phyloP scores from a whole-genome alignment of 2,329 filamentous ascomycete genomes.

The Clonostachys solani region DNA sequence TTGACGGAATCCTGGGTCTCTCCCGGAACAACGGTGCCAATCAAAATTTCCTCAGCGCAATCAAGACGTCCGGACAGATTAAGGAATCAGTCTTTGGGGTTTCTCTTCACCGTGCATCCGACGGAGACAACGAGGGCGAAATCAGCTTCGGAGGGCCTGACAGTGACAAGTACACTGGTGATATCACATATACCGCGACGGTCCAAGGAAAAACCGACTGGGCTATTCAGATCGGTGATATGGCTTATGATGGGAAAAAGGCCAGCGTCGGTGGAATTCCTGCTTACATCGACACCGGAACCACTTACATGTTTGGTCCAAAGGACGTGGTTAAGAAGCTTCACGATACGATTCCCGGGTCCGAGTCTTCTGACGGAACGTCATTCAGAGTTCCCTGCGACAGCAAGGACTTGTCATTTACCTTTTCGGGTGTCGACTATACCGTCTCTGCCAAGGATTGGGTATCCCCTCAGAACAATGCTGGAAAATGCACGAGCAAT shows the following conservation, averaged over 20 bases:
- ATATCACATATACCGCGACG: conserved; percentile 58
- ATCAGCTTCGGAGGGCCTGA: conserved; percentile 74
- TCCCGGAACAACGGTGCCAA: conserved; percentile 57
- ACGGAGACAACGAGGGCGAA: conserved; percentile 67
- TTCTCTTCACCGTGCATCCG: conserved; percentile 61
- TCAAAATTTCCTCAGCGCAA: conserved; percentile 63
- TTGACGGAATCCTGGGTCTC: conserved; percentile 83
- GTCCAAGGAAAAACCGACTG: conserved; percentile 52
- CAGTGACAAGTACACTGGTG: conserved; percentile 59
- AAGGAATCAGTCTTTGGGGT: conserved; percentile 65
- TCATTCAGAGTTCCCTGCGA: conserved; percentile 73
- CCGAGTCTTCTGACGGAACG: conserved; percentile 49
- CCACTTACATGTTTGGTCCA: conserved; percentile 74
- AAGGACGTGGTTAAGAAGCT: conserved; percentile 60
- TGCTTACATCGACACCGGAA: conserved; percentile 81
- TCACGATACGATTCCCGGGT: conserved; percentile 63
- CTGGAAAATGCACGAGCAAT: conserved; percentile 62
- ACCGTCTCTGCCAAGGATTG: conserved; percentile 68
- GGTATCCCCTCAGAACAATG: conserved; percentile 41
- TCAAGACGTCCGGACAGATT: conserved; percentile 54
- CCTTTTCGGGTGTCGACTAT: conserved; percentile 65
- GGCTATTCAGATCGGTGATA: conserved; percentile 67
- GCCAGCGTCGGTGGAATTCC: conserved; percentile 49
- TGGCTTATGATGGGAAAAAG: conserved; percentile 55
- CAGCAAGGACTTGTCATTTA: conserved; percentile 56